Evolutionary conservation across 331 rosid genomes (phyloP).

Genomic region (Acacia pycnantha): DNA sequence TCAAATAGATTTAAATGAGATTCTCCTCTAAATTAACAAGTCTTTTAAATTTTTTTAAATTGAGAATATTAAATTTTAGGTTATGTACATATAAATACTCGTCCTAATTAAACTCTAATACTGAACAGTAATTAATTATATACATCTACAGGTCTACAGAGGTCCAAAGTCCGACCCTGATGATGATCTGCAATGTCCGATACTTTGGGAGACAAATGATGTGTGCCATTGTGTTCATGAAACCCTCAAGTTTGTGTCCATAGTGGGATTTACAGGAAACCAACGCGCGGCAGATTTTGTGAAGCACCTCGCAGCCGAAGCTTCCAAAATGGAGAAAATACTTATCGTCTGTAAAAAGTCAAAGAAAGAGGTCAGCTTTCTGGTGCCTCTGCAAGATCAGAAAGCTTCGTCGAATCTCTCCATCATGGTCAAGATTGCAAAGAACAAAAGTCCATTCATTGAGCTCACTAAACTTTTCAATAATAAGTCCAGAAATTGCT

Average conservation of each 20-base stretch:
- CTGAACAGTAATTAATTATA: background rate
- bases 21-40: too few species aligned
- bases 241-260: slow-evolving; percentile 10
- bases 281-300: slow-evolving; percentile 24
- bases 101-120: background rate
- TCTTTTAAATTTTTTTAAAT: too few species aligned
- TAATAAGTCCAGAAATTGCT: background rate
- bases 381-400: slow-evolving; percentile 1
- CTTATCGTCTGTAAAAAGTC: slow-evolving; percentile 3
- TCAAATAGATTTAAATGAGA: too few species aligned
- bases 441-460: background rate
- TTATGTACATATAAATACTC: too few species aligned
- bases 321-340: background rate
- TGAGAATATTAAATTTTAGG: too few species aligned
- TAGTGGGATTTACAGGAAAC: slow-evolving; percentile 24
- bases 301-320: slow-evolving; percentile 14
- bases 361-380: background rate
- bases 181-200: background rate
- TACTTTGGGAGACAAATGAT: slow-evolving; percentile 22
- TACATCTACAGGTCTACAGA: background rate
- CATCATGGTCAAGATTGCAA: background rate
- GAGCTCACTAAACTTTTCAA: background rate
- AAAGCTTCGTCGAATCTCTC: slow-evolving; percentile 19
- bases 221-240: slow-evolving; percentile 4
- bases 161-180: background rate